Evolutionary conservation across 1,284 basidiomycete species (phyloP), one percentile per base, ranked within the genome.

Genomic region (Ceratorhiza oryzae-sativae): DNA sequence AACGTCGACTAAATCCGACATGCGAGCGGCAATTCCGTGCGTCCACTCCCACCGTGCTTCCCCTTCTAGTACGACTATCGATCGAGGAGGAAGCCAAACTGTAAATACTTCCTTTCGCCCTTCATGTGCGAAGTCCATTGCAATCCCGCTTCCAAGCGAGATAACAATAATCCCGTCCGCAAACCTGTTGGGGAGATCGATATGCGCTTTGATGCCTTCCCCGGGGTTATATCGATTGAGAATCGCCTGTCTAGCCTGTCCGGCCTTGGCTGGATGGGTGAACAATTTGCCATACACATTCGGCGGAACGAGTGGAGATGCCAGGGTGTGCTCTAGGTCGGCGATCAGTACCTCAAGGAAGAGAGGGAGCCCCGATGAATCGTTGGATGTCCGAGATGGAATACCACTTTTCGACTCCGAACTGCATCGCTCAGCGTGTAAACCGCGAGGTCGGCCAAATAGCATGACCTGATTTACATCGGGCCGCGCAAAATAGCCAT

Each of bases 81-180:
- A 78, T 84, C 86, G 9, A 86, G 90, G 67, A 93, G 84, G 78
- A 88, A 90, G 53, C 91, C 75, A 74, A 86, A 83, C 51, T 63
- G 71, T 51, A 32, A 45, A 53, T 49, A 30, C 36, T 36, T 60
- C 27, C 55, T 61, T 36, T 42, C 49, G 12, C 13, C 39, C 0
- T 23, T 53, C 61, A 58, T 56, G 73, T 34, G 80, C 82, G 75
- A 94, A 93, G 39, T 84, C 83, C 91, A 94, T 94, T 12, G 87
- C 88, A 59, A 87, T 91, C 15, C 88, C 86, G 55, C 88, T 88
- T 18, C 87, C 85, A 39, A 94, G 81, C 76, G 90, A 92, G 72
- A 94, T 85, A 12, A 90, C 91, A 41, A 94, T 84, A 74, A 94
- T 93, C 1, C 90, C 91, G 77, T 94, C 91, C 13, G 86, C 90